Base-by-base conservation (phyloP, 495 filamentous ascomycete species). In the Jackrogersella minutella region DNA sequence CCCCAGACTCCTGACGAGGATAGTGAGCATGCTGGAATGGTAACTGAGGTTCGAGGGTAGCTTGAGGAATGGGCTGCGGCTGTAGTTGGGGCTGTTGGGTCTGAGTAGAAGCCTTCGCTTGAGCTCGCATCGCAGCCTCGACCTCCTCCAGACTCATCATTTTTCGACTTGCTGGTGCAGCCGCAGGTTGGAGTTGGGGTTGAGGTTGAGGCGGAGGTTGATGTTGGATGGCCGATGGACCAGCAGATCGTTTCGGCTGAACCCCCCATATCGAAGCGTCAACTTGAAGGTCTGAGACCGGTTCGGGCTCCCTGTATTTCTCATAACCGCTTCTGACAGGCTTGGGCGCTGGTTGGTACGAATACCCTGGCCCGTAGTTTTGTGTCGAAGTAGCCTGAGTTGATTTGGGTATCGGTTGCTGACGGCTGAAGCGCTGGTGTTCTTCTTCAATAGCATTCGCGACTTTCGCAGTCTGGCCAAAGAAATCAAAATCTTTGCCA, bases 121-220 rank as follows among this genome's bases (percentile, higher is more conserved):
- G 90, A 10, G 86, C 83, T 34, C 92, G 87, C 83, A 99, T 91
- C 68, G 93, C 88, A 31, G 95, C 96, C 79, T 99, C 95, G 13
- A 99, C 95, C 77, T 98, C 95, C 73, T 98, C 95, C 60, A 99
- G 72, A 69, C 92, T 97, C 89, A 99, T 87, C 83, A 98, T 91
- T 79, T 93, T 97, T 72, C 86, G 88, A n/a, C 81, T 70, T 43
- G 80, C 75, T 13, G 76, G 47, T 31, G 76, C 62, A 17, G 73
- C 47, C 28, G 74, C 39, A 2, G 62, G 47, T 17, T 75, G 68
- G 14, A 68, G 1, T 13, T 36, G 30, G 2, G 16, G 16, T 21
- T 33, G 47, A 21, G 16, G 28, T 17, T 51, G 47, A 1, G 40
- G 17, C 28, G 26, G 44, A 0, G 11, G 44, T 17, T 49, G 44